Conservation (phyloP, 352 stramenopile genomes). For the Globisporangium heterothallicum region DNA sequence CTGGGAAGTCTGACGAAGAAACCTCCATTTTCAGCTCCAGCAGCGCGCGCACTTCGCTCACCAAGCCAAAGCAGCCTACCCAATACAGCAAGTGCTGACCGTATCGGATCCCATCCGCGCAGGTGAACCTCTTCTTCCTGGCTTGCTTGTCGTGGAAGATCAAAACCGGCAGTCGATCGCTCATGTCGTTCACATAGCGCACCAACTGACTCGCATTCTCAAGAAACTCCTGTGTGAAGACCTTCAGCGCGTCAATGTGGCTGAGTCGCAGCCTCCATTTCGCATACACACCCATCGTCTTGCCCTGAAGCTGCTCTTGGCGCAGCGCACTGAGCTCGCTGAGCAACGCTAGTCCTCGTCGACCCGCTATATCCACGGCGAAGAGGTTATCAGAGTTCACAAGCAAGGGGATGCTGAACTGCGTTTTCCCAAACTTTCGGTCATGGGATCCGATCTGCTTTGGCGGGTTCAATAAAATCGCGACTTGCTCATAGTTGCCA, state of each 20-base stretch:
- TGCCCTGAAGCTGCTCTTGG: not conserved
- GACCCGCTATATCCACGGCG: conserved; percentile 55
- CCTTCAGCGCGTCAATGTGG: conserved; percentile 37
- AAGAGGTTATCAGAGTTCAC: conserved; percentile 54
- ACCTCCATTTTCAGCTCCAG: conserved; percentile 29
- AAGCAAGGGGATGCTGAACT: conserved; percentile 54
- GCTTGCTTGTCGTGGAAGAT: conserved; percentile 14
- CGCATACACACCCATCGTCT: conserved; percentile 24
- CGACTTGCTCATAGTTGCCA: conserved; percentile 59
- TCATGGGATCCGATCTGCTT: conserved; percentile 2
- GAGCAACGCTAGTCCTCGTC: conserved; percentile 39
- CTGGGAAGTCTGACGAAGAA: not conserved
- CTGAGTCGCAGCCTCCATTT: conserved; percentile 58
- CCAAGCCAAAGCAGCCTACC: conserved; percentile 62
- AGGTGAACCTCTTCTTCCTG: conserved; percentile 19
- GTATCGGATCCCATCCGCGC: conserved; percentile 49
- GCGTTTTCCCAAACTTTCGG: conserved; percentile 25
- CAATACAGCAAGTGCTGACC: conserved; percentile 78
- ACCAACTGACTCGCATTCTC: conserved; percentile 27
- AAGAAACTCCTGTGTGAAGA: conserved; percentile 58
- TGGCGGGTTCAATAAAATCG: conserved; percentile 44
- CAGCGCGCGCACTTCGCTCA: conserved; percentile 39
- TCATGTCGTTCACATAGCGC: conserved; percentile 62
- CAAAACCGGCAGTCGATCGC: conserved; percentile 32
- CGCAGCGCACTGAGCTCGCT: conserved; percentile 34